These are phyloP conservation scores for Aspergillus pseudoviridinutans DNA, from an alignment of 2,329 filamentous ascomycete species.

Conservation along the genomic window DNA sequence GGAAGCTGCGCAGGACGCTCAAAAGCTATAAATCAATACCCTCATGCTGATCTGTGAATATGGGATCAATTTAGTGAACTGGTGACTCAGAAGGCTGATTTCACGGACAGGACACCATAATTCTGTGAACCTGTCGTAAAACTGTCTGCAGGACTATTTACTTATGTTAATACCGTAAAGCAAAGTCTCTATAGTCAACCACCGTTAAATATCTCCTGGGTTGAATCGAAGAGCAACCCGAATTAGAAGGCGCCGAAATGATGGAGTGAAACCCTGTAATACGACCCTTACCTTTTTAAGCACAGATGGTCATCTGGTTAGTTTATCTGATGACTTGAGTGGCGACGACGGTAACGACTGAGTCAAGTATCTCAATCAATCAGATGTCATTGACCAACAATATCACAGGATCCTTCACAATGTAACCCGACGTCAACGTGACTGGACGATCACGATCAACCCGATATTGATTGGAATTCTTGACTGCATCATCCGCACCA, in stretches of 20 bases:
- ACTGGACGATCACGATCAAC: background rate
- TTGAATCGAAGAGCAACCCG: background rate
- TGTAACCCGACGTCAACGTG: background rate
- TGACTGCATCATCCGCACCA: background rate
- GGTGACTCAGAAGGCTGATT: background rate
- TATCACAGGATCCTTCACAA: background rate
- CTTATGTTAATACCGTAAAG: background rate
- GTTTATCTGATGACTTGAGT: background rate
- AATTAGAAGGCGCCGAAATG: background rate
- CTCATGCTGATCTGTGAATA: background rate
- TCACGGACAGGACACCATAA: no score
- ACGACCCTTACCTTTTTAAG: background rate
- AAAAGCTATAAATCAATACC: background rate
- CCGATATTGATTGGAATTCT: background rate
- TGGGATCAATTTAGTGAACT: background rate
- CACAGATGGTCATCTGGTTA: background rate
- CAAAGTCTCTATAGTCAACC: background rate
- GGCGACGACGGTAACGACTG: no score
- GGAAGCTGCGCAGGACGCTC: conserved; percentile 5
- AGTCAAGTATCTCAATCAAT: background rate
- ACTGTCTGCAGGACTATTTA: background rate
- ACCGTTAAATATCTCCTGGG: background rate
- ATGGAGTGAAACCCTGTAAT: background rate
- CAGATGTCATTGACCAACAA: background rate
- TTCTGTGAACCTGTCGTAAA: background rate